Evolutionary conservation across 169 alveolate genomes (phyloP), one percentile per base, ranked within the genome.

Genomic region (Theileria annulata): DNA sequence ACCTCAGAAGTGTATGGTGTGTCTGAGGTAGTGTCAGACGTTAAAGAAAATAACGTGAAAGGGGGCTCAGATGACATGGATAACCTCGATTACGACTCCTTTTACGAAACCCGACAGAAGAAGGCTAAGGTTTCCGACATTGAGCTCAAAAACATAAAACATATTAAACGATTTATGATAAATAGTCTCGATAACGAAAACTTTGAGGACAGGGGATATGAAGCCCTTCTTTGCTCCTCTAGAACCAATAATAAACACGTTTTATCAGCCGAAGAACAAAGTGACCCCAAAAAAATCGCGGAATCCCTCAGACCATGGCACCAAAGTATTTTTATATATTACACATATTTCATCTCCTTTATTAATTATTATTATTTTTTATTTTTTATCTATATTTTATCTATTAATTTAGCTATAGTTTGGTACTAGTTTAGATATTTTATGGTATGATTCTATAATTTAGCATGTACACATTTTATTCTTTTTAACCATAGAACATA

Each of bases 271-370:
- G 78, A 71, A 19, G 74, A 71, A 71, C 37, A 25, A 23, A 54
- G 2, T 17, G 77, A 72, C 21, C 79, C 67, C 10, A 56, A 51
- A 30, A 60, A 72, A 21, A 72, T 72, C 12, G 79, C 79, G 37
- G 62, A 72, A 35, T 42, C 67, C 28, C 13, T 72, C 4, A 35
- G 19, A n/a, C 79, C 79, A 51, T 72, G 79, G 79, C 79, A 72
- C 47, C 13, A 72, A 23, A 0, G 79, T 72, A 13, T 30, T 49
- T 72, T 49, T 8, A 10, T 35, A 42, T 8, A 42, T 42, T 42
- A 42, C 51, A 42, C 3, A 42, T 42, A 3, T 8, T 42, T 10
- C 51, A 12, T 42, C n/a, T n/a, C n/a, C n/a, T n/a, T n/a, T n/a
- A n/a, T n/a, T n/a, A n/a, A 42, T 8, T 42, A 10, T 42, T 17